Conservation (phyloP, 176 grass and related monocot genomes). For the Triticum dicoccoides region DNA sequence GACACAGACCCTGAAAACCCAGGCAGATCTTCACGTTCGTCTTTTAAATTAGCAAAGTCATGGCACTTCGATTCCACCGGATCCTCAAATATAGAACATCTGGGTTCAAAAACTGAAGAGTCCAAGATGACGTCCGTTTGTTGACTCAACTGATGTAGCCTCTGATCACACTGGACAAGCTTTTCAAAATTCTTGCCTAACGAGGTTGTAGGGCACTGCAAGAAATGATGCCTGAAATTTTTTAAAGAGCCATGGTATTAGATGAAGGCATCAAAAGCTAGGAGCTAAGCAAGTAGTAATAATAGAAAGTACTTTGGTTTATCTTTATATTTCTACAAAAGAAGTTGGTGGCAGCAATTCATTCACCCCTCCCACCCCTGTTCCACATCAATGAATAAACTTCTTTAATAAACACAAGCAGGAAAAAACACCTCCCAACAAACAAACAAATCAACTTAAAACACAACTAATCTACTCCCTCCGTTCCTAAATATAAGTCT, state of each 20-base stretch:
- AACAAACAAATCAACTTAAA: background rate
- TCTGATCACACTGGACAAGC: constrained; percentile 87
- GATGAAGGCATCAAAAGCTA: background rate
- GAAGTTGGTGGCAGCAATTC: background rate
- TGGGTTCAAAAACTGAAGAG: constrained; percentile 70
- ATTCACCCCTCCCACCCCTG: background rate
- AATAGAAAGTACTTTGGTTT: background rate
- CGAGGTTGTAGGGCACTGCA: constrained; percentile 66
- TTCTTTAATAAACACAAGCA: background rate
- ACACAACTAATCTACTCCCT: background rate
- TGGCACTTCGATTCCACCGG: constrained; percentile 52
- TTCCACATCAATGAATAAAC: background rate
- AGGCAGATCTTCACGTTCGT: constrained; percentile 61
- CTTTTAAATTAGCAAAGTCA: constrained; percentile 54
- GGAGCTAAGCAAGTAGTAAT: background rate
- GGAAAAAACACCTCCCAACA: background rate
- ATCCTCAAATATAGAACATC: constrained; percentile 82
- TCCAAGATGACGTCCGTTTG: constrained; percentile 71
- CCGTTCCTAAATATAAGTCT: too few relatives aligned
- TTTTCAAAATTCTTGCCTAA: constrained; percentile 97
- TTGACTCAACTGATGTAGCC: constrained; percentile 71
- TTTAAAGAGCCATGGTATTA: background rate
- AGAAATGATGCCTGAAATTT: constrained; percentile 75
- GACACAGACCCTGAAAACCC: constrained; percentile 61
- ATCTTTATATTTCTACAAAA: background rate